phyloP scores from a whole-genome alignment of 1,284 basidiomycete species.

The Coniferiporia sulphurascens region DNA sequence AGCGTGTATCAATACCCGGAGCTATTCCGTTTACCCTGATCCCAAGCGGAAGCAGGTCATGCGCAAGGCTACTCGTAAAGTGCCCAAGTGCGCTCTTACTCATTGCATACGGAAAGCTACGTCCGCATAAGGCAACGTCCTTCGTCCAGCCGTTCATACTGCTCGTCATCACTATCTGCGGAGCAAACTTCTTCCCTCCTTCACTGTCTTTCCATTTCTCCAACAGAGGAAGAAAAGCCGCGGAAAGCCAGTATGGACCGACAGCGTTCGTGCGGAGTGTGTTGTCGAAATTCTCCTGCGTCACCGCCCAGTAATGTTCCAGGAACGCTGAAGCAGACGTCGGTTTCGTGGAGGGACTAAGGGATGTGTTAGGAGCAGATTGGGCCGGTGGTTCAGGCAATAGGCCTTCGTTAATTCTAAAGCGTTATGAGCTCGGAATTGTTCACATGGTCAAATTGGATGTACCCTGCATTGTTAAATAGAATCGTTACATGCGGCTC shows the following conservation, averaged over 20 bases:
- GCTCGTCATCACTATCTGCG: conserved; percentile 48
- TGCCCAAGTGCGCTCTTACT: conserved; percentile 49
- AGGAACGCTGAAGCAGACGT: conserved; percentile 36
- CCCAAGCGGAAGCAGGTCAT: conserved; percentile 46
- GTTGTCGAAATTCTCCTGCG: conserved; percentile 37
- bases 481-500: conserved; percentile 41
- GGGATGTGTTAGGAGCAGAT: conserved; percentile 30
- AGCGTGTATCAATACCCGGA: conserved; percentile 30
- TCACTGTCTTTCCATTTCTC: conserved; percentile 40
- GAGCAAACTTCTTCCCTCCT: conserved; percentile 36
- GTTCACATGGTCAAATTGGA: not conserved
- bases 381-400: conserved; percentile 18
- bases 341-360: conserved; percentile 27
- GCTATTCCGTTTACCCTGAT: conserved; percentile 55
- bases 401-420: conserved; percentile 14
- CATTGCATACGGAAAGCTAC: conserved; percentile 43
- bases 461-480: conserved; percentile 37
- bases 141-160: conserved; percentile 54
- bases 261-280: conserved; percentile 39
- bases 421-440: not conserved
- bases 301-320: conserved; percentile 35
- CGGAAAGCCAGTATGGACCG: conserved; percentile 47
- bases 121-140: conserved; percentile 38
- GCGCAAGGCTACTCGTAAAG: conserved; percentile 43
- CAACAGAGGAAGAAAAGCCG: conserved; percentile 46